These are phyloP conservation scores for Ceratocystis albifundus DNA, from an alignment of 2,329 filamentous ascomycete genomes.

Conservation along the genomic window DNA sequence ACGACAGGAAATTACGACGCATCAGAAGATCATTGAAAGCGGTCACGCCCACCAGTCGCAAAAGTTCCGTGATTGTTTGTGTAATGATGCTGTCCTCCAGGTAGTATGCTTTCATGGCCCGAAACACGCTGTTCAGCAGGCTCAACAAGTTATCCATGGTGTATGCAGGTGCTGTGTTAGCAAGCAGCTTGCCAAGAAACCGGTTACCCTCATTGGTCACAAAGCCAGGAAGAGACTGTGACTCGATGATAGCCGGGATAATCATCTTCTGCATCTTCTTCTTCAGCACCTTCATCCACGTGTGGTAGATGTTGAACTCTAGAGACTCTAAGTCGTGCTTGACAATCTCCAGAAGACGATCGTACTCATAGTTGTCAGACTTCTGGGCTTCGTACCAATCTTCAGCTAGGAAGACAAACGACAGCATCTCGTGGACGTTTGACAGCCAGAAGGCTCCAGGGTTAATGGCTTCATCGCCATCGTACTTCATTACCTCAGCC, in stretches of 20 bases:
- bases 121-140: conserved; percentile 91
- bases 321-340: conserved; percentile 97
- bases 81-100: conserved; percentile 92
- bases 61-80: conserved; percentile 86
- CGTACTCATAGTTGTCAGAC: conserved; percentile 98
- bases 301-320: conserved; percentile 99
- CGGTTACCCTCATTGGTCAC: conserved; percentile 97
- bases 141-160: conserved; percentile 99
- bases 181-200: conserved; percentile 91
- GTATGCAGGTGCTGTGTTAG: conserved; percentile 84
- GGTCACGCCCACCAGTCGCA: conserved; percentile 87
- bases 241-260: conserved; percentile 97
- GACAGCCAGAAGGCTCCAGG: conserved; percentile 97
- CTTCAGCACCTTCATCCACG: conserved; percentile 99
- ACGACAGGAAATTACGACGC: conserved; percentile 95
- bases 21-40: conserved; percentile 97
- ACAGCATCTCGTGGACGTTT: conserved; percentile 99
- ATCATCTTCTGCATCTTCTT: conserved; percentile 99
- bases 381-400: conserved; percentile 99
- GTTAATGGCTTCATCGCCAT: conserved; percentile 93
- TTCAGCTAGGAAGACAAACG: conserved; percentile 96
- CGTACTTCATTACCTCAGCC: conserved; percentile 98
- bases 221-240: conserved; percentile 92
- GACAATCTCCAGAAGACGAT: conserved; percentile 92
- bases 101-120: conserved; percentile 98